Evolutionary conservation across 2,329 filamentous ascomycete species (phyloP).

Genomic region (Hymenoscyphus fructigenus): DNA sequence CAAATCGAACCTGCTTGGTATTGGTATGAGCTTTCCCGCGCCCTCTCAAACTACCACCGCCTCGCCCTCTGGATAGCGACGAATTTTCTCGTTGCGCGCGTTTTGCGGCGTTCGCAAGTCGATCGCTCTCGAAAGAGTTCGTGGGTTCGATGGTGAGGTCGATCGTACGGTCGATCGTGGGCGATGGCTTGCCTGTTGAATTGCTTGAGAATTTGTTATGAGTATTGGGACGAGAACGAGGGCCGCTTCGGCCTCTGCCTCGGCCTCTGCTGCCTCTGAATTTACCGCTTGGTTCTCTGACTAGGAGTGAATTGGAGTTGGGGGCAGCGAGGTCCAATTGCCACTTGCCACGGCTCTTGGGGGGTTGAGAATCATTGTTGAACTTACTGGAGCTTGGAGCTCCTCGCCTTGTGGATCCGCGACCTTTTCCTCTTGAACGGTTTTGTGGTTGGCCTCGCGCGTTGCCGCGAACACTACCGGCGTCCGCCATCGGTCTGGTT

Average conservation of each 20-base stretch:
- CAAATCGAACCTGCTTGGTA: constrained; percentile 33
- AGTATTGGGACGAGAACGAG: constrained; percentile 9
- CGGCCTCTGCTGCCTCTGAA: too few species aligned
- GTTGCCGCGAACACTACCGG: constrained; percentile 30
- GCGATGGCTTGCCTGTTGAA: constrained; percentile 18
- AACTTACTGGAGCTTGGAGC: constrained; percentile 35
- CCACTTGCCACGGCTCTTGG: constrained; percentile 8
- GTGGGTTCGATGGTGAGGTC: not conserved
- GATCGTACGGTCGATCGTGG: not conserved
- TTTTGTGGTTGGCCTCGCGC: constrained; percentile 29
- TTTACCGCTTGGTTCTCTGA: not conserved
- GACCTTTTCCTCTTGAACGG: constrained; percentile 35
- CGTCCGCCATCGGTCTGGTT: constrained; percentile 34
- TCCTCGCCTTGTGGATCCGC: constrained; percentile 35
- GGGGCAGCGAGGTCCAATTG: constrained; percentile 2
- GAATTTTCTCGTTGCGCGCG: constrained; percentile 30
- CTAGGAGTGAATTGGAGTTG: constrained; percentile 1
- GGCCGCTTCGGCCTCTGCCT: not conserved
- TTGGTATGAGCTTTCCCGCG: constrained; percentile 17
- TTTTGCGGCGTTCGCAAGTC: constrained; percentile 37
- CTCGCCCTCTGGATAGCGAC: constrained; percentile 24
- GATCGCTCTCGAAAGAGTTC: constrained; percentile 34
- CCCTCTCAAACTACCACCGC: constrained; percentile 19
- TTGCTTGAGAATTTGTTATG: constrained; percentile 22
- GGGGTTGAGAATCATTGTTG: constrained; percentile 12